Evolutionary conservation across 495 filamentous ascomycete genomes (phyloP).

Genomic region (Pseudomonodictys pantanalensis): DNA sequence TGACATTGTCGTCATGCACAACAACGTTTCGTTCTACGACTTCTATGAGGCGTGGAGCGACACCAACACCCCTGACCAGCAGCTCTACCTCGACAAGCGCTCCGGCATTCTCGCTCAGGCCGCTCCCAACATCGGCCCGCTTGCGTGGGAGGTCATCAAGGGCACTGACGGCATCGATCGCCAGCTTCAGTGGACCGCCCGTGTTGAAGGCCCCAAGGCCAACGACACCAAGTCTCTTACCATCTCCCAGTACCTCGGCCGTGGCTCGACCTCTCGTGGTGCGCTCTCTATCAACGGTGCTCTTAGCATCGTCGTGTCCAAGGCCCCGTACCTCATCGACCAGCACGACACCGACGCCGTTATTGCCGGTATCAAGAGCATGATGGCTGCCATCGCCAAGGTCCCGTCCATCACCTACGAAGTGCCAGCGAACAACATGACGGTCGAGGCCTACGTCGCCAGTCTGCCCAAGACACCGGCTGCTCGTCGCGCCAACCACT

Average conservation of each 20-base stretch:
- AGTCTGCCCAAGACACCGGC: constrained; percentile 48
- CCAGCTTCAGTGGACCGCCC: constrained; percentile 63
- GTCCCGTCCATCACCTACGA: constrained; percentile 55
- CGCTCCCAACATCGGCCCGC: constrained; percentile 64
- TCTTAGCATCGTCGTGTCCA: constrained; percentile 55
- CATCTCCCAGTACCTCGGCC: constrained; percentile 64
- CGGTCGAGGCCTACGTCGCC: constrained; percentile 55
- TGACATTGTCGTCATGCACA: constrained; percentile 61
- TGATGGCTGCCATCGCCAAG: constrained; percentile 53
- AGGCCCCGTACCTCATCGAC: constrained; percentile 54
- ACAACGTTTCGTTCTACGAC: constrained; percentile 60
- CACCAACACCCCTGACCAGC: constrained; percentile 47
- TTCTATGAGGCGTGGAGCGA: constrained; percentile 59
- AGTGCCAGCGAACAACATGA: constrained; percentile 51
- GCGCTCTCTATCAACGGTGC: constrained; percentile 59
- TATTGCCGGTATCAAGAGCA: constrained; percentile 55
- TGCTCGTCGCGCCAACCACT: constrained; percentile 64
- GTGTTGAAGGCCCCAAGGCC: constrained; percentile 48
- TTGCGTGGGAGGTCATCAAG: constrained; percentile 59
- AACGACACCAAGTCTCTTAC: constrained; percentile 50
- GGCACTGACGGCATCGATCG: constrained; percentile 63
- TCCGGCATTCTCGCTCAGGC: constrained; percentile 66
- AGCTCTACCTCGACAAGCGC: constrained; percentile 50
- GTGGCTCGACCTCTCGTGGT: constrained; percentile 59
- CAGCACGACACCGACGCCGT: constrained; percentile 51